Base-by-base conservation (phyloP, 257 asterid genomes). In the Rhazya stricta region DNA sequence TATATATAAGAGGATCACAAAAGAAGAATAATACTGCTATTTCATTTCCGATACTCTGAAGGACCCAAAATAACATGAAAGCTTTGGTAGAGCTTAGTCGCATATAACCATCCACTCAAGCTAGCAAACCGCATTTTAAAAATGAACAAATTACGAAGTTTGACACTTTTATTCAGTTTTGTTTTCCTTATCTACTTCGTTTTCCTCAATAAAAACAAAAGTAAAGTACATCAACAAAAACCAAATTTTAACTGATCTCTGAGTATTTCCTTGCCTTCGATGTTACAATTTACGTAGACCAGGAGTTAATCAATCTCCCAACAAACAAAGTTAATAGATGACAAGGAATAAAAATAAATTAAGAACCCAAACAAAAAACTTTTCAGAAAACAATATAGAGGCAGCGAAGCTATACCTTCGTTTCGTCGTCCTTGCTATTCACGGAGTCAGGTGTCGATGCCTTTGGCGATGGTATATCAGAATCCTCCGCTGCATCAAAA, bases 381-480 rank as follows among this genome's bases (percentile, higher is more conserved):
- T 70, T 53, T 71, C 12, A 75, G 46, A 50, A 69, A 34, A 50
- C 54, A 75, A 79, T 77, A 74, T 74, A 12, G 65, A 51, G 29
- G 37, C 46, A 68, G 57, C 34, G 13, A 69, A 63, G 18, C 43
- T 63, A 80, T 74, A 91, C 98, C 98, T 84, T 82, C 37, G 84
- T 76, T 81, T 79, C 88, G 69, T 80, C 87, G 74, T 80, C 85
- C 84, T 80, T 79, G 67, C 76, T 83, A 68, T 80, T 79, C 30
- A 83, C 72, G 67, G 79, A 74, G 56, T 85, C 96, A 80, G 88
- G 84, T 75, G 86, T 73, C 68, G 85, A 85, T 56, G 78, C 82
- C 72, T 73, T 74, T 77, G 87, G 87, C 81, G 84, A 84, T 86
- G 81, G 91, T 9, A 79, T 77, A 79, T 87, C 88, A 71, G 82